Base-by-base conservation (phyloP, 2,329 filamentous ascomycete species). In the Hypoxylon sp. region DNA sequence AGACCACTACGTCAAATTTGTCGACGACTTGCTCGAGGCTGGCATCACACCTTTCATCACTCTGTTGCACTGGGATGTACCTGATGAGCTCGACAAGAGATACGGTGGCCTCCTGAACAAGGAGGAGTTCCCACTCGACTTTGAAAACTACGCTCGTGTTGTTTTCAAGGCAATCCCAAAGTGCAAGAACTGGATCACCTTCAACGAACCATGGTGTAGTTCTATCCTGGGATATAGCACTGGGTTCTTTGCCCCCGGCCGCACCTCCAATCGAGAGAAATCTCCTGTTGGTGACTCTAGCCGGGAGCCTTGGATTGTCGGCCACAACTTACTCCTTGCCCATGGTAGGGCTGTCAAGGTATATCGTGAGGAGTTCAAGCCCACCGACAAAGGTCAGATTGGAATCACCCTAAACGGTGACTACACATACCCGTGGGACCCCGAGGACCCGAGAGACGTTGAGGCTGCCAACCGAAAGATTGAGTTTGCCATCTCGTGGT, bases 321-420 rank as follows among this genome's bases (percentile, higher is more conserved):
- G 92, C 24, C 94, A 97, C 82, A 94, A 90, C 78, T 81, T 96
- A 64, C 85, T 97, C 39, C 81, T 97, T 59, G 92, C 93, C 17
- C 94, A 97, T 77, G 94, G 90, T 5, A 85, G 90, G 31, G 93
- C 92, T 1, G 93, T 96, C 63, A 94, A 94, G 83, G 87, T 90
- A 13, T 97, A 95, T 81, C 88, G 93, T 56, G 90, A 93, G 14
- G 91, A 96, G 63, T 96, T 94, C 84, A 93, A 95, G 82, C 80
- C 85, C 17, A 87, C 89, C 65, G 83, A 91, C 74, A 88, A 89
- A 53, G 93, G 93, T 46, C 86, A 94, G 80, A 96, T 97, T 76
- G 94, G 92, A 47, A 97, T 97, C 78, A 96, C 93, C 17, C 86
- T 97, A 65, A 97, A 97, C 78, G 94, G 93, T 67, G 93, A 97